Conservation (phyloP, 306 rosid genomes). For the Myrica gale region DNA sequence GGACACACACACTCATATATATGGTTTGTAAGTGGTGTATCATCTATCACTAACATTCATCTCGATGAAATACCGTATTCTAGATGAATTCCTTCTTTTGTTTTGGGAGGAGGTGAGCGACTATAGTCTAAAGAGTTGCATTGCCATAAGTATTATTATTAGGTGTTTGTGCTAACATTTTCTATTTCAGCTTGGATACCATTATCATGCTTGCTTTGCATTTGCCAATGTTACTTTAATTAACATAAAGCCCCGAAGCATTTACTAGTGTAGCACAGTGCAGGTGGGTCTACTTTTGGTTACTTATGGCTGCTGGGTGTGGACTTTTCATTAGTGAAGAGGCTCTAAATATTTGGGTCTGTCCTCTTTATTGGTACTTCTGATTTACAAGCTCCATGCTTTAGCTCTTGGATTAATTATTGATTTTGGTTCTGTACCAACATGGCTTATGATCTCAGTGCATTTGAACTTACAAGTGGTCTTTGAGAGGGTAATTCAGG, state of each 20-base stretch:
- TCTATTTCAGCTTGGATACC: background rate
- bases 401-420: constrained; percentile 17
- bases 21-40: background rate
- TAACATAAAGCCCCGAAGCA: background rate
- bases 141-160: background rate
- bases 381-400: constrained; percentile 38
- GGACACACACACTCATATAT: too few species aligned
- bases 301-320: constrained; percentile 74
- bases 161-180: background rate
- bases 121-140: background rate
- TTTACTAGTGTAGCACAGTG: constrained; percentile 5
- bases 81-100: background rate
- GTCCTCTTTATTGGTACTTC: constrained; percentile 54
- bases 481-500: constrained; percentile 39
- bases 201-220: background rate
- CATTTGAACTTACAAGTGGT: constrained; percentile 22
- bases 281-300: constrained; percentile 78
- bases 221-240: background rate
- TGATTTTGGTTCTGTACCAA: constrained; percentile 7
- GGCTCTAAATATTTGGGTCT: constrained; percentile 71
- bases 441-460: background rate
- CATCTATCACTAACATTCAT: background rate
- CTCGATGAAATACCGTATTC: background rate
- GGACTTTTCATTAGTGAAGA: constrained; percentile 78
- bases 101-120: background rate